Conservation (phyloP, 2,329 filamentous ascomycete species). For the Diaporthe citrichinensis region DNA sequence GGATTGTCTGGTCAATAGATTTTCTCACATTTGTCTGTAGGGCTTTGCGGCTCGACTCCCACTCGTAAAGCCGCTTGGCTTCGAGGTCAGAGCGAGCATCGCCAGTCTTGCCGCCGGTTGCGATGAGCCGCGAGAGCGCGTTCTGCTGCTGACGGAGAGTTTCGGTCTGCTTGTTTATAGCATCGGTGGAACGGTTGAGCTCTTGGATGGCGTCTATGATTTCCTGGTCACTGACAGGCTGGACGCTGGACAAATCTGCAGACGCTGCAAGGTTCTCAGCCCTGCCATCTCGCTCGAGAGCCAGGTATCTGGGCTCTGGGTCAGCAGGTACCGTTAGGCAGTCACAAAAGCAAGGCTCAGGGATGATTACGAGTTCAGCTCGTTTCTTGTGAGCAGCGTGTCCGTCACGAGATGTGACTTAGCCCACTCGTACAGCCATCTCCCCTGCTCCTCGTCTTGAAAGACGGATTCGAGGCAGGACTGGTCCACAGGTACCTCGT, state of each 20-base stretch:
- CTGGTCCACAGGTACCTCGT: conserved; percentile 53
- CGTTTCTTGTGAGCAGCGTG: conserved; percentile 67
- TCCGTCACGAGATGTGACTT: conserved; percentile 62
- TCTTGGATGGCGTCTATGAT: conserved; percentile 73
- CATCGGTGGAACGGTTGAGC: conserved; percentile 74
- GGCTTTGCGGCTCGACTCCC: conserved; percentile 57
- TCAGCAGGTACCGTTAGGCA: not conserved
- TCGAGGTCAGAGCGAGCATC: conserved; percentile 54
- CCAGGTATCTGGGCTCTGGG: conserved; percentile 60
- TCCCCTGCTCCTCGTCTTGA: conserved; percentile 52
- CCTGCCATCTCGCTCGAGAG: conserved; percentile 63
- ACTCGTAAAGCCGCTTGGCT: conserved; percentile 54
- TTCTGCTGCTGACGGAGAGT: conserved; percentile 73
- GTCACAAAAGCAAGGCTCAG: not conserved
- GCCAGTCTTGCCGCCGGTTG: conserved; percentile 54
- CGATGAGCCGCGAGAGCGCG: conserved; percentile 68
- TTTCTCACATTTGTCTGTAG: conserved; percentile 58
- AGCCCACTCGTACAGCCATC: conserved; percentile 63
- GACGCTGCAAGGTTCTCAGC: conserved; percentile 61
- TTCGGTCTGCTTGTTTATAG: conserved; percentile 75
- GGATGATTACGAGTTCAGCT: conserved; percentile 64
- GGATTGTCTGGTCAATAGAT: not conserved
- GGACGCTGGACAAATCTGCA: conserved; percentile 62
- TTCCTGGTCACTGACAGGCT: conserved; percentile 71
- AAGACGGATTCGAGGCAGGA: conserved; percentile 54